Evolutionary conservation across 2,329 filamentous ascomycete species (phyloP).

Genomic region (Lachnellula willkommii): DNA sequence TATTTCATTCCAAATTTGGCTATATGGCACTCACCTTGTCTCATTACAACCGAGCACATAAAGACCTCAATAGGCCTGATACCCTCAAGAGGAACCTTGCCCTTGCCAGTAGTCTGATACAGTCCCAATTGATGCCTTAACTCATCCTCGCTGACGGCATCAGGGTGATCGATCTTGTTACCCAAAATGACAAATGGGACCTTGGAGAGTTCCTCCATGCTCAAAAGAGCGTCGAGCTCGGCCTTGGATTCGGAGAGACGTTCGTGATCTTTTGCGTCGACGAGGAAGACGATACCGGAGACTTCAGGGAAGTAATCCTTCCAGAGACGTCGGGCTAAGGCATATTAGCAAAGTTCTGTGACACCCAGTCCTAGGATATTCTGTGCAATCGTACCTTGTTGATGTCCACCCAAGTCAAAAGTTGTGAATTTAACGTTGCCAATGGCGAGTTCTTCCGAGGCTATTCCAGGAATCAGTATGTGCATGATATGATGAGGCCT

Average conservation of each 20-base stretch:
- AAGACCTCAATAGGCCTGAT: conserved; percentile 96
- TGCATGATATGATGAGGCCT: conserved; percentile 2
- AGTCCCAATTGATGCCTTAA: conserved; percentile 85
- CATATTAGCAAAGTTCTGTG: conserved; percentile 11
- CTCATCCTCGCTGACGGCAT: conserved; percentile 93
- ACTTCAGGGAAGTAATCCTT: conserved; percentile 97
- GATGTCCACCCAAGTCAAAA: conserved; percentile 88
- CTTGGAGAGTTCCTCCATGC: conserved; percentile 95
- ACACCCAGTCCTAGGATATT: not conserved
- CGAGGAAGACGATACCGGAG: conserved; percentile 93
- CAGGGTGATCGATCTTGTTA: conserved; percentile 99
- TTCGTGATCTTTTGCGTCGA: conserved; percentile 96
- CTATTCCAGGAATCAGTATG: conserved; percentile 38
- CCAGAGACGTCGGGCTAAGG: conserved; percentile 80
- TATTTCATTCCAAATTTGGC: not conserved
- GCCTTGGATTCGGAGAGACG: conserved; percentile 91
- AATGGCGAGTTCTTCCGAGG: conserved; percentile 87
- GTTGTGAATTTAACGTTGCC: conserved; percentile 93
- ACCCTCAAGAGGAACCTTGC: conserved; percentile 85
- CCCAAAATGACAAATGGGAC: conserved; percentile 94
- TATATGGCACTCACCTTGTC: conserved; percentile 61
- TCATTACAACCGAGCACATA: conserved; percentile 98
- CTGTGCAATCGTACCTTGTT: conserved; percentile 60
- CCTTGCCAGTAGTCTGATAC: conserved; percentile 95
- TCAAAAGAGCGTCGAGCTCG: conserved; percentile 89